phyloP scores from a whole-genome alignment of 116 monocot genomes.

The Iris pallida region DNA sequence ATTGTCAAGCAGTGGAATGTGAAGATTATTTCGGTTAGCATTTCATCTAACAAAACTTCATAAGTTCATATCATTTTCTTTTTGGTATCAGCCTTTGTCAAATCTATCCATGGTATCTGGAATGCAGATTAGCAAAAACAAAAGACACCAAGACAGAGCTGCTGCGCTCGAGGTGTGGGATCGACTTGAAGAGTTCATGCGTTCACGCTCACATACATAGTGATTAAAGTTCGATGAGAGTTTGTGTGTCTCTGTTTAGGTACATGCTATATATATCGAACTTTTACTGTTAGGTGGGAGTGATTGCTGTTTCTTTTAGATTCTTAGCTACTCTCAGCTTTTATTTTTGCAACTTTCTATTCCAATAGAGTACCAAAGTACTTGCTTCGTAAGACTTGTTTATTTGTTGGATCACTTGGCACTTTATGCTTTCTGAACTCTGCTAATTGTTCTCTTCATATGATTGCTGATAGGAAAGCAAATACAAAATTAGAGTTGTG shows the following conservation, averaged over 20 bases:
- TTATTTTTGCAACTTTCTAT: no score
- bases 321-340: no score
- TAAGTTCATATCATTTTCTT: background rate
- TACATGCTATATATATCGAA: no score
- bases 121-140: constrained; percentile 92
- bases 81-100: background rate
- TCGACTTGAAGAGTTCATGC: constrained; percentile 82
- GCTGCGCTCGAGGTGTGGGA: constrained; percentile 99
- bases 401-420: no score
- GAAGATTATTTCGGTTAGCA: constrained; percentile 88
- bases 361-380: no score
- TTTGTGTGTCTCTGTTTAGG: background rate
- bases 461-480: no score
- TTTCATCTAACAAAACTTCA: background rate
- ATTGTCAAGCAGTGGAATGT: constrained; percentile 98
- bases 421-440: no score
- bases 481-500: no score
- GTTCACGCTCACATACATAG: constrained; percentile 69
- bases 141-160: constrained; percentile 96
- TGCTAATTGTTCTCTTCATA: no score
- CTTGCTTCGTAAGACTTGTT: no score
- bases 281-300: no score
- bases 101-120: background rate
- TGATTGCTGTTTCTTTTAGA: no score
- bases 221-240: background rate